These are phyloP conservation scores for Pulveroboletus sp. DNA, from an alignment of 768 basidiomycete species.

Conservation along the genomic window DNA sequence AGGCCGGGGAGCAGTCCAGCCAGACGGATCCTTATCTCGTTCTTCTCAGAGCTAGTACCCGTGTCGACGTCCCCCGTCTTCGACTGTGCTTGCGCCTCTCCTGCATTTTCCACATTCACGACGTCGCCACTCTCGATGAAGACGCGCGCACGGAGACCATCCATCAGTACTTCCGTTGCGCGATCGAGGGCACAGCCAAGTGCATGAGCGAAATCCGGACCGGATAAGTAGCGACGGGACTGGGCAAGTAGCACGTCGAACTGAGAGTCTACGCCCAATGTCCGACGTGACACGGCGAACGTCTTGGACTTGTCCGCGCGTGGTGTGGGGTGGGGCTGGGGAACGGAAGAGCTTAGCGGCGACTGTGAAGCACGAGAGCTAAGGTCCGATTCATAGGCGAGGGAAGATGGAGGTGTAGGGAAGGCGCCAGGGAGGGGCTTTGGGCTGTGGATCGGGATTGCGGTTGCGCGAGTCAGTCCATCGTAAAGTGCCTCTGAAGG, in stretches of 20 bases:
- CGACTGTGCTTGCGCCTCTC: slow-evolving; percentile 8
- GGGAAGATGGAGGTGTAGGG: slow-evolving; percentile 21
- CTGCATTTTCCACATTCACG: slow-evolving; percentile 5
- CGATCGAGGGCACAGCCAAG: slow-evolving; percentile 70
- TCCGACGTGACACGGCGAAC: slow-evolving; percentile 3
- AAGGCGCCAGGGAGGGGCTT: slow-evolving; percentile 7
- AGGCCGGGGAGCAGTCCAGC: slow-evolving; percentile 80
- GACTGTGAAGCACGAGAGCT: slow-evolving; percentile 28
- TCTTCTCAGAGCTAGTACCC: slow-evolving; percentile 4
- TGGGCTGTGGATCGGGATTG: slow-evolving; percentile 18
- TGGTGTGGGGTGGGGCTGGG: slow-evolving; percentile 9
- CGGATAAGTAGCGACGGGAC: slow-evolving; percentile 56
- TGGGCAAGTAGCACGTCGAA: slow-evolving; percentile 67
- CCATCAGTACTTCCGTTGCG: slow-evolving; percentile 60
- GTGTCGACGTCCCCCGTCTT: slow-evolving; percentile 18
- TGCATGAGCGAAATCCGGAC: slow-evolving; percentile 65
- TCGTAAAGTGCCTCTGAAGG: not conserved
- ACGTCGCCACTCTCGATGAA: slow-evolving; percentile 39
- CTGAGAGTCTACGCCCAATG: slow-evolving; percentile 23
- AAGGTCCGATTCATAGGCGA: slow-evolving; percentile 12
- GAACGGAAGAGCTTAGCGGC: slow-evolving; percentile 16
- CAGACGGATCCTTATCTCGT: slow-evolving; percentile 55
- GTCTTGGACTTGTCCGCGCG: not conserved
- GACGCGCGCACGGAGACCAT: slow-evolving; percentile 58
- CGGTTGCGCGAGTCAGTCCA: slow-evolving; percentile 9